A percentile compares a stretch with the other conserved stretches of the same genome.
These are phyloP conservation scores for button mushroom (Agaricus bisporus) DNA, from an alignment of 768 basidiomycete species.

Conservation along the genomic window DNA sequence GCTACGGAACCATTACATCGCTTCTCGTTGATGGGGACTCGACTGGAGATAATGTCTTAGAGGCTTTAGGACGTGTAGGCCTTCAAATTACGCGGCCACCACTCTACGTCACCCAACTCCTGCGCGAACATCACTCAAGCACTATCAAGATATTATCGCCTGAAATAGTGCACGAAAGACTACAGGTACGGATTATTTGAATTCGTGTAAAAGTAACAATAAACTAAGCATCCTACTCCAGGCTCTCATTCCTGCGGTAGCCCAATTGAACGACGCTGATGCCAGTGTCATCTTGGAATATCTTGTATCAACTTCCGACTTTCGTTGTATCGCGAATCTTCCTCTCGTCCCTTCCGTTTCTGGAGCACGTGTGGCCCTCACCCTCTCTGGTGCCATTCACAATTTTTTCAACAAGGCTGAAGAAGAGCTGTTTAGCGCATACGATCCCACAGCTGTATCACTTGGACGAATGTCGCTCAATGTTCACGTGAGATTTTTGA, in stretches of 20 bases:
- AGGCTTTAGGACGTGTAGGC: conserved; percentile 26
- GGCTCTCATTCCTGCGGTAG: background rate
- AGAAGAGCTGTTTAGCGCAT: conserved; percentile 18
- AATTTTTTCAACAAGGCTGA: conserved; percentile 26
- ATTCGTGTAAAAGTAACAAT: background rate
- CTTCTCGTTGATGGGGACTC: conserved; percentile 21
- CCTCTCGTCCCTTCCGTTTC: conserved; percentile 29
- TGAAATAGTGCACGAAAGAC: conserved; percentile 18
- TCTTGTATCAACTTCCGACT: conserved; percentile 25
- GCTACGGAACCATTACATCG: conserved; percentile 2
- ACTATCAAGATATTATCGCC: conserved; percentile 19
- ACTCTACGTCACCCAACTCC: conserved; percentile 23
- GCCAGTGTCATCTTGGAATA: conserved; percentile 21
- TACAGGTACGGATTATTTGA: conserved; percentile 22
- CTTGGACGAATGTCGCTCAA: conserved; percentile 20
- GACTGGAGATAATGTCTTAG: conserved; percentile 17
- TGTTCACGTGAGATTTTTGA: conserved; percentile 18
- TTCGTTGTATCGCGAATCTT: conserved; percentile 28
- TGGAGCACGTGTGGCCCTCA: conserved; percentile 11
- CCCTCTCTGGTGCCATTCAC: conserved; percentile 12
- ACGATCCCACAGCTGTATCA: conserved; percentile 26
- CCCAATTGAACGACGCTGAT: background rate
- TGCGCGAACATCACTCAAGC: conserved; percentile 12
- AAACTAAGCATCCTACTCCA: background rate
- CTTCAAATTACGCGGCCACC: conserved; percentile 32